Evolutionary conservation across 768 basidiomycete genomes (phyloP).

Genomic region (Leccinum olivaceopallidum): DNA sequence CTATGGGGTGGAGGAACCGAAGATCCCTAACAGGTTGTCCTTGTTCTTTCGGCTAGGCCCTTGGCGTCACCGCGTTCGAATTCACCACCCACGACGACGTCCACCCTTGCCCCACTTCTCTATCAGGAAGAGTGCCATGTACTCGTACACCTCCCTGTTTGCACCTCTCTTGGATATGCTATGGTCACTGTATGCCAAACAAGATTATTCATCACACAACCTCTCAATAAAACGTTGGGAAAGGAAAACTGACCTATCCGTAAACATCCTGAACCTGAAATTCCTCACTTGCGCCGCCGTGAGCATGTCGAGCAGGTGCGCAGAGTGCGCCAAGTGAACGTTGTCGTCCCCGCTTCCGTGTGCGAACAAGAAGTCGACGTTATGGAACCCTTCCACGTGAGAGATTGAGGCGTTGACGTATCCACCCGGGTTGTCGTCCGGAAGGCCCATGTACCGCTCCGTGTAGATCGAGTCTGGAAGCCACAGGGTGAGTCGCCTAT

Average conservation of each 20-base stretch:
- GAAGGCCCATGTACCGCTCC: constrained; percentile 94
- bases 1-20: neutral
- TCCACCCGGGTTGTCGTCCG: constrained; percentile 75
- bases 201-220: constrained; percentile 9
- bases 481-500: constrained; percentile 2
- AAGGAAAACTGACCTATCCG: constrained; percentile 73
- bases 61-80: neutral
- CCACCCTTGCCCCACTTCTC: constrained; percentile 95
- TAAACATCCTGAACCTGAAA: constrained; percentile 94
- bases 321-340: constrained; percentile 91
- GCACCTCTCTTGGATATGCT: constrained; percentile 72
- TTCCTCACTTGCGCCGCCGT: constrained; percentile 71
- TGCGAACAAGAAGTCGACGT: constrained; percentile 79
- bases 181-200: constrained; percentile 63
- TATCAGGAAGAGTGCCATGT: constrained; percentile 76
- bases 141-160: constrained; percentile 83
- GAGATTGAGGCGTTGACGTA: constrained; percentile 89
- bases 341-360: constrained; percentile 98
- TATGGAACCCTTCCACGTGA: constrained; percentile 82
- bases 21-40: neutral
- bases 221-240: neutral
- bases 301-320: constrained; percentile 91
- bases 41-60: neutral
- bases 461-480: constrained; percentile 89
- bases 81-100: constrained; percentile 59